Evolutionary conservation across 192 early-diverging fungal genomes (phyloP), one percentile per base, ranked within the genome.

Genomic region (Gonapodya prolifera): DNA sequence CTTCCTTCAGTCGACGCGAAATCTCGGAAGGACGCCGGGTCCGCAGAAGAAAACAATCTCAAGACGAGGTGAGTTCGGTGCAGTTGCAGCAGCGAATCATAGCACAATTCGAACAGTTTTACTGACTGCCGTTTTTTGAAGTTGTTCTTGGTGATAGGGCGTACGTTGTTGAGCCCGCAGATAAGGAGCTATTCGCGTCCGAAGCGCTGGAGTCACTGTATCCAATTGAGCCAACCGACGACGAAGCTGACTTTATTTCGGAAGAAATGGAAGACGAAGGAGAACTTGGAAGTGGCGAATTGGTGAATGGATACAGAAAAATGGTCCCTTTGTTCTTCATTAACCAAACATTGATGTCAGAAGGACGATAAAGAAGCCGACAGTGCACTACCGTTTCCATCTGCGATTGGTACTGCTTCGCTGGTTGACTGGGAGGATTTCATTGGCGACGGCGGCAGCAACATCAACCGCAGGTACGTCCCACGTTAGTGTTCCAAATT

Each of bases 391-490:
- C 45, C 45, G 45, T 16, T 23, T 16, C 8, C 45, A 16, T 23
- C 23, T 16, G 8, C 45, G 45, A 23, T 16, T 61, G 45, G 45
- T 16, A 23, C 45, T 61, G 45, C 23, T 61, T 8, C 8, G 23
- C 45, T 61, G 23, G 93, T 87, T 23, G 85, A 81, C 34, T 98
- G 94, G 91, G 83, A 91, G 35, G 83, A 89, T 69, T 85, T 87
- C 18, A 92, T 98, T 77, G 85, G 92, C 35, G 97, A 95, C 94
- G 94, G 94, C 75, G 80, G 86, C 1, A 86, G 89, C 8, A 84
- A 83, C 85, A 8, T 85, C 85, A 35, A 81, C 81, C 35, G 82
- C 88, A 2, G 86, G 88, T 75, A 81, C 86, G 16, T 79, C 86
- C 81, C 83, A 92, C 79, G 81, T 92, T 75, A 91, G 91, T 78